Evolutionary conservation across 2,329 filamentous ascomycete species (phyloP).

Genomic region (Alternaria rosae): DNA sequence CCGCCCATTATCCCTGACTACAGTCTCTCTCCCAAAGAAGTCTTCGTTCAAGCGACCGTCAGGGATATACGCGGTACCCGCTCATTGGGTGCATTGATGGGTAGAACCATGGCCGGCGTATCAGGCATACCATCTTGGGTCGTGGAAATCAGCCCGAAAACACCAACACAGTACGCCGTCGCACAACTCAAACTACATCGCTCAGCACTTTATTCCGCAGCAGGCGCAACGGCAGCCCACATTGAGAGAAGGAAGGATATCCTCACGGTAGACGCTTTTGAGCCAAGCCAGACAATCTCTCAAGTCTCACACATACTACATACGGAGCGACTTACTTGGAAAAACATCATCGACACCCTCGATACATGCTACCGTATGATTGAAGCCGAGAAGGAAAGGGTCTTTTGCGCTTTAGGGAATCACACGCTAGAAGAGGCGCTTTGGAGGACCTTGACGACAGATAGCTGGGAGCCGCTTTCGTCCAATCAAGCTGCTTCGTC

Average conservation of each 20-base stretch:
- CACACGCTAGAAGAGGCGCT: neutral
- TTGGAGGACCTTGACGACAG: neutral
- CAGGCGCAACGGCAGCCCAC: neutral
- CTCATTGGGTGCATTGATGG: conserved; percentile 1
- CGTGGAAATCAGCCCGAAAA: neutral
- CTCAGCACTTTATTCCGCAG: neutral
- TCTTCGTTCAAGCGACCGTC: neutral
- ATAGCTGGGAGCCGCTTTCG: neutral
- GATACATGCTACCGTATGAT: neutral
- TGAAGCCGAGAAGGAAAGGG: neutral
- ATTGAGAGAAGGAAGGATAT: neutral
- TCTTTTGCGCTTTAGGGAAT: neutral
- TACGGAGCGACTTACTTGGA: neutral
- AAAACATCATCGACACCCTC: neutral
- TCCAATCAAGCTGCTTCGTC: neutral
- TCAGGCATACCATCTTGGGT: conserved; percentile 1
- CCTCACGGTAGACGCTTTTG: neutral
- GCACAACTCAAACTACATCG: neutral
- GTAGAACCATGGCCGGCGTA: neutral
- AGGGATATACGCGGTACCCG: neutral
- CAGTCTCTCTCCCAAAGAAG: neutral
- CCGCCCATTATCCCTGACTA: conserved; percentile 10
- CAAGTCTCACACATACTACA: neutral
- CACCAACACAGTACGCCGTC: neutral
- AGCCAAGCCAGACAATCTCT: neutral